A percentile compares a stretch with the other conserved stretches of the same genome.
These are phyloP conservation scores for Suhomyces coccinellae DNA, from an alignment of 1,139 yeast species.

Conservation along the genomic window DNA sequence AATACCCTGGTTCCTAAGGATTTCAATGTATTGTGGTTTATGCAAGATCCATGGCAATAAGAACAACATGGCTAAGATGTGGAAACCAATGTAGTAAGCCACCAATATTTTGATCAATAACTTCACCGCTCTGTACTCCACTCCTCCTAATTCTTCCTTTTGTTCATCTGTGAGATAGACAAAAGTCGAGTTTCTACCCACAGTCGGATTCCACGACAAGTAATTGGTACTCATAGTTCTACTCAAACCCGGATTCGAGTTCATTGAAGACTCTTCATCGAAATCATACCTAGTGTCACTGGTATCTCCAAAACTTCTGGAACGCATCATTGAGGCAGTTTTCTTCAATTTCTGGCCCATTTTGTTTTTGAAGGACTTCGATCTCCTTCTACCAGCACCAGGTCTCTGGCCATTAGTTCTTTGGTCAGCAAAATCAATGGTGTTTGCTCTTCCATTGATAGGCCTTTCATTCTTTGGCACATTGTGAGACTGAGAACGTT, in stretches of 20 bases:
- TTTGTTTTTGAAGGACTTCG: conserved; percentile 5
- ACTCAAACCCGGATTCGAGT: conserved; percentile 16
- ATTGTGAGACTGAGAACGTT: conserved; percentile 31
- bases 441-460: conserved; percentile 41
- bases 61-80: conserved; percentile 56
- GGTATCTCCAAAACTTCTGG: conserved; percentile 13
- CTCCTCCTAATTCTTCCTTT: conserved; percentile 94
- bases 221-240: conserved; percentile 56
- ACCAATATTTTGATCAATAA: conserved; percentile 67
- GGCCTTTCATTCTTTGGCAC: not conserved
- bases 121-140: conserved; percentile 88
- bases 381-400: conserved; percentile 39
- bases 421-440: conserved; percentile 34
- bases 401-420: conserved; percentile 32
- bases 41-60: conserved; percentile 67
- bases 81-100: conserved; percentile 73
- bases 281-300: conserved; percentile 8
- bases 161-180: conserved; percentile 79
- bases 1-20: conserved; percentile 55
- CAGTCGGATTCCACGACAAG: conserved; percentile 86
- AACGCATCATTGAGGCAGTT: conserved; percentile 6
- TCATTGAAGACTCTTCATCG: conserved; percentile 11
- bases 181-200: conserved; percentile 95
- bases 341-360: conserved; percentile 12
- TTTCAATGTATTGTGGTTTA: conserved; percentile 40